phyloP scores from a whole-genome alignment of 2,329 filamentous ascomycete species.

The Talaromyces islandicus region DNA sequence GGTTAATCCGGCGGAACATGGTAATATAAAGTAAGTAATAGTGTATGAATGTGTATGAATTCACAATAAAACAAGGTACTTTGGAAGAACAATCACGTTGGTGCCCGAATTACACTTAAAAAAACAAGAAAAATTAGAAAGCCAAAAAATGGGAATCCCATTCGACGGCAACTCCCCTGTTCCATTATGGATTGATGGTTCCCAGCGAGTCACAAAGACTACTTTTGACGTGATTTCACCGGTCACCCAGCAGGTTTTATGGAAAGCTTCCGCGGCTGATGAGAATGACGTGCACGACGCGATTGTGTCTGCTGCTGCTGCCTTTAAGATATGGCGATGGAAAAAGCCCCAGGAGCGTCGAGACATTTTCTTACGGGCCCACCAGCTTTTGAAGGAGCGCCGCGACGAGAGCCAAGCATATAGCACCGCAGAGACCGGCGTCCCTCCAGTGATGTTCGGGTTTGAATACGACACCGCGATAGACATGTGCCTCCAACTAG shows the following conservation, averaged over 20 bases:
- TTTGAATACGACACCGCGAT: not conserved
- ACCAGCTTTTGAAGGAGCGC: not conserved
- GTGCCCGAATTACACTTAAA: not conserved
- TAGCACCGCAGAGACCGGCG: not conserved
- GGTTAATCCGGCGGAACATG: too few relatives aligned
- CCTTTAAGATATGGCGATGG: slow-evolving; percentile 5
- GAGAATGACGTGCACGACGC: slow-evolving; percentile 2
- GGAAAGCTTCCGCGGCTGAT: slow-evolving; percentile 1
- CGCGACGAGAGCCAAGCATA: not conserved
- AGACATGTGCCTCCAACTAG: not conserved
- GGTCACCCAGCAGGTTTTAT: not conserved
- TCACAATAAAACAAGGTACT: not conserved
- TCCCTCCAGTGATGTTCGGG: not conserved
- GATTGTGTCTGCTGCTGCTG: slow-evolving; percentile 1
- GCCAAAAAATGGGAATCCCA: not conserved
- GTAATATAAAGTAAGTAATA: not conserved
- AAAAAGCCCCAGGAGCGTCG: slow-evolving; percentile 1
- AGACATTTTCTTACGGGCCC: slow-evolving; percentile 1
- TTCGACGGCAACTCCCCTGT: not conserved
- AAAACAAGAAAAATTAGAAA: not conserved
- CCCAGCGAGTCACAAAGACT: not conserved
- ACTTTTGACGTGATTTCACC: slow-evolving; percentile 2
- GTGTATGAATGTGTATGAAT: not conserved
- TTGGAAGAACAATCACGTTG: too few relatives aligned
- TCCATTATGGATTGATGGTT: slow-evolving; percentile 2